phyloP scores from a whole-genome alignment of 1,139 yeast genomes.

The Yamadazyma atlantica region DNA sequence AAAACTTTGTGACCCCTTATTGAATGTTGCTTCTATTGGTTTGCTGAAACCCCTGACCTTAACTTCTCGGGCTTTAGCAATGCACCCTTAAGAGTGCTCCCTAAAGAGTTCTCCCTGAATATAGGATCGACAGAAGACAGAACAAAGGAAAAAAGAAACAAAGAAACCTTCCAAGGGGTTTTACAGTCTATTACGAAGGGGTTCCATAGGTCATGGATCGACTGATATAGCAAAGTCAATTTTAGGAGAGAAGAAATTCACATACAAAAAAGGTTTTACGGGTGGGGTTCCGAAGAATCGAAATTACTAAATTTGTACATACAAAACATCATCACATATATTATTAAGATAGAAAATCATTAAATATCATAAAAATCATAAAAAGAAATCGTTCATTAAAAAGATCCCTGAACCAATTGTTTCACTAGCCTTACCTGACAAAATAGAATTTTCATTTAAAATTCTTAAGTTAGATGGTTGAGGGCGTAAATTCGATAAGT shows the following conservation, averaged over 20 bases:
- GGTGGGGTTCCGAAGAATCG: too few species aligned
- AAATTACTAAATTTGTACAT: not conserved
- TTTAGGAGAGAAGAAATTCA: too few species aligned
- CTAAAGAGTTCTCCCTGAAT: too few species aligned
- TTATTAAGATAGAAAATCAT: constrained; percentile 1
- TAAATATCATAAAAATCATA: constrained; percentile 21
- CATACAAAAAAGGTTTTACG: not conserved
- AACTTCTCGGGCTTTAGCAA: too few species aligned
- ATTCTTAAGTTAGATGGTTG: constrained; percentile 25
- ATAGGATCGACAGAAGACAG: not conserved
- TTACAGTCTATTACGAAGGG: too few species aligned
- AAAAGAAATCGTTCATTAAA: constrained; percentile 48
- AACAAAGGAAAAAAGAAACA: not conserved
- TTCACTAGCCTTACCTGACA: constrained; percentile 54
- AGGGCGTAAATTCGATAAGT: constrained; percentile 33
- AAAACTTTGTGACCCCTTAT: too few species aligned
- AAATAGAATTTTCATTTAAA: constrained; percentile 46
- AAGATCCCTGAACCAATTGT: constrained; percentile 54
- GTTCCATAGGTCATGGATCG: too few species aligned
- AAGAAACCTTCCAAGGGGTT: not conserved
- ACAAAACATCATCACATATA: constrained; percentile 1
- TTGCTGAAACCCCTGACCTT: too few species aligned
- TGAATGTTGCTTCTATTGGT: too few species aligned
- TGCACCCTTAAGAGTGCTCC: too few species aligned
- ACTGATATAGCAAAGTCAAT: too few species aligned